Evolutionary conservation across 768 basidiomycete genomes (phyloP).

Genomic region (Tylopilus felleus): DNA sequence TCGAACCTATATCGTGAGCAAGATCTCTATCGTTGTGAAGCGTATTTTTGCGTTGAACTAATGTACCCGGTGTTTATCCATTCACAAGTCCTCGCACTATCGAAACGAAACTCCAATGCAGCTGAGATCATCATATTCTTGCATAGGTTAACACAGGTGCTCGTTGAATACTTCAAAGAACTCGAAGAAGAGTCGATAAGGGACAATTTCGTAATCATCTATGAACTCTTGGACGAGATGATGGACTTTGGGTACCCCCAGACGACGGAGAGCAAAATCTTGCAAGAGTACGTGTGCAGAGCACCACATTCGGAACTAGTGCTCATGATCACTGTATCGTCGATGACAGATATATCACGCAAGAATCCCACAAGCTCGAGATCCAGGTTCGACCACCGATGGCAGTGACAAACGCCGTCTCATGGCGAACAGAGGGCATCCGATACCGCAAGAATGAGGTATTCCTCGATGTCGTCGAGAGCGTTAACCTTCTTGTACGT

Average conservation of each 20-base stretch:
- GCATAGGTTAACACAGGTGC: constrained; percentile 86
- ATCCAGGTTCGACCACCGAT: constrained; percentile 89
- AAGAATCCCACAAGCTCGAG: constrained; percentile 97
- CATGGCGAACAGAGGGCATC: constrained; percentile 97
- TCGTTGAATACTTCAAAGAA: constrained; percentile 99
- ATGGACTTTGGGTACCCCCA: constrained; percentile 99
- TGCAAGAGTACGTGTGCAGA: constrained; percentile 73
- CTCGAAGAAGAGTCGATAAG: constrained; percentile 98
- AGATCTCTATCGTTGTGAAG: constrained; percentile 7
- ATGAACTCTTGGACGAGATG: constrained; percentile 99
- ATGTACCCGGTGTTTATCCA: not conserved
- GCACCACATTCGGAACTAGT: not conserved
- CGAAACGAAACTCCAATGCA: constrained; percentile 93
- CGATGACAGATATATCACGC: constrained; percentile 82
- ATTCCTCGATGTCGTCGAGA: constrained; percentile 97
- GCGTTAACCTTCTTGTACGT: constrained; percentile 89
- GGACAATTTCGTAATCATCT: constrained; percentile 99
- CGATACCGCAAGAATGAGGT: constrained; percentile 98
- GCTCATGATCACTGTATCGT: not conserved
- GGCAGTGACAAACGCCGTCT: constrained; percentile 97
- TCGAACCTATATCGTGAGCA: constrained; percentile 91
- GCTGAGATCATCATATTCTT: constrained; percentile 96
- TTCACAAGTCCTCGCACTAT: constrained; percentile 80
- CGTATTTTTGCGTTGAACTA: not conserved
- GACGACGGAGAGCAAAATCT: constrained; percentile 98